Evolutionary conservation across 2,329 filamentous ascomycete genomes (phyloP).

Genomic region (Pseudocercospora cruenta): DNA sequence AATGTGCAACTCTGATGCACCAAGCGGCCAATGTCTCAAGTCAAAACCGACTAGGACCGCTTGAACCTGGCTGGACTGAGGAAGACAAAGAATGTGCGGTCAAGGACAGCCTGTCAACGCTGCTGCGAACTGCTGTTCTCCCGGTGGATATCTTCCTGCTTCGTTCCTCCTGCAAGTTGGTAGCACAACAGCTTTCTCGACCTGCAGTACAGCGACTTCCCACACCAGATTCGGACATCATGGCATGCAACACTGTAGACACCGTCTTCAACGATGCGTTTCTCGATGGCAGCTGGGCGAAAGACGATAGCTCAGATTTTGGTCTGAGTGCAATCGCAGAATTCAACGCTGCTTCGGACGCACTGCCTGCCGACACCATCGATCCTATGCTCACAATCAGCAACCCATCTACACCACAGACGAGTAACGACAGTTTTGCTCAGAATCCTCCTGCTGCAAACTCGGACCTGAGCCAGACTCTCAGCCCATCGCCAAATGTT

Average conservation of each 20-base stretch:
- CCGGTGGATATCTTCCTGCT: conserved; percentile 18
- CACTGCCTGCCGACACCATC: conserved; percentile 12
- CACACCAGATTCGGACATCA: conserved; percentile 1
- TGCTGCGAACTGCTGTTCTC: conserved; percentile 32
- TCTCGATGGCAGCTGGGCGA: conserved; percentile 21
- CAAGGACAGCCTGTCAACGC: conserved; percentile 21
- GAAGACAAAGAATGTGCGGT: conserved; percentile 24
- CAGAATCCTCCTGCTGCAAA: conserved; percentile 2
- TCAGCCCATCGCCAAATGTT: conserved; percentile 14
- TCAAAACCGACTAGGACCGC: conserved; percentile 19
- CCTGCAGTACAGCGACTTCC: neutral
- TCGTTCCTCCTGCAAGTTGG: conserved; percentile 20
- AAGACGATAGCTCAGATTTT: conserved; percentile 10
- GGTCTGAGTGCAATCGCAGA: conserved; percentile 23
- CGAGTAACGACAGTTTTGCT: conserved; percentile 7
- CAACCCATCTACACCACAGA: conserved; percentile 14
- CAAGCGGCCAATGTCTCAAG: conserved; percentile 26
- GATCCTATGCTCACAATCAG: conserved; percentile 22
- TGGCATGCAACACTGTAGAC: conserved; percentile 25
- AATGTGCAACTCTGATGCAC: conserved; percentile 2
- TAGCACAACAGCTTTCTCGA: conserved; percentile 21
- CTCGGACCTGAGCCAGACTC: conserved; percentile 20
- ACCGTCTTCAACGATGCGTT: conserved; percentile 25
- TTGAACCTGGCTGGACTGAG: neutral
- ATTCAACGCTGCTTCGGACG: conserved; percentile 26